Evolutionary conservation across 331 rosid species (phyloP).

Genomic region (Ulmus americana): DNA sequence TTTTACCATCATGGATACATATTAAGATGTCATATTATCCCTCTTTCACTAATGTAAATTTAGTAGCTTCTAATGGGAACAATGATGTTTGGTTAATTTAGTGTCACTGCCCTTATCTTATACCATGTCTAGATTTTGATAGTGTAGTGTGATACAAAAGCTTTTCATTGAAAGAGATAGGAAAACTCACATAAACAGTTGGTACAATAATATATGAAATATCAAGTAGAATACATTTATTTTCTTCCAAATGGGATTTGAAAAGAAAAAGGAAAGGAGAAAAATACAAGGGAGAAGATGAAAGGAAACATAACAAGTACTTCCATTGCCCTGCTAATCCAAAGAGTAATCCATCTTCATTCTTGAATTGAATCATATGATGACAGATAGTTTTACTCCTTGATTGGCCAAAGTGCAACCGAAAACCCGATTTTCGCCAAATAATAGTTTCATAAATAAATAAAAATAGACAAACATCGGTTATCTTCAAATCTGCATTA

Average conservation of each 20-base stretch:
- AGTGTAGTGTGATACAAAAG: no score
- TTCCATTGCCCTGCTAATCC: slow-evolving; percentile 6
- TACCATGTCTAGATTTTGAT: no score
- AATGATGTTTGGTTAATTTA: no score
- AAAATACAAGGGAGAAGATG: neutral
- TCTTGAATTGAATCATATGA: neutral
- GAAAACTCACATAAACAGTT: no score
- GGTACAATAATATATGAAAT: no score
- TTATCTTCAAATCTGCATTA: slow-evolving; percentile 32
- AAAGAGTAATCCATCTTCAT: slow-evolving; percentile 5
- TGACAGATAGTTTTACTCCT: neutral
- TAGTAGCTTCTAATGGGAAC: no score
- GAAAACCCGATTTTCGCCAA: neutral
- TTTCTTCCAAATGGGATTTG: neutral
- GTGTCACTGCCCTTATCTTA: no score
- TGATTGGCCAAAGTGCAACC: neutral
- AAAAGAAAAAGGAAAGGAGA: neutral
- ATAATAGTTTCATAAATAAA: neutral
- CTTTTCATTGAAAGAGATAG: no score
- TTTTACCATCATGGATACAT: no score
- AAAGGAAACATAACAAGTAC: neutral
- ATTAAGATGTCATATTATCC: no score
- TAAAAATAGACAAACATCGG: neutral
- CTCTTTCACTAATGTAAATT: no score
- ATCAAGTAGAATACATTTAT: no score